Evolutionary conservation across 2,329 filamentous ascomycete genomes (phyloP).

Genomic region (Diaporthe sp.): DNA sequence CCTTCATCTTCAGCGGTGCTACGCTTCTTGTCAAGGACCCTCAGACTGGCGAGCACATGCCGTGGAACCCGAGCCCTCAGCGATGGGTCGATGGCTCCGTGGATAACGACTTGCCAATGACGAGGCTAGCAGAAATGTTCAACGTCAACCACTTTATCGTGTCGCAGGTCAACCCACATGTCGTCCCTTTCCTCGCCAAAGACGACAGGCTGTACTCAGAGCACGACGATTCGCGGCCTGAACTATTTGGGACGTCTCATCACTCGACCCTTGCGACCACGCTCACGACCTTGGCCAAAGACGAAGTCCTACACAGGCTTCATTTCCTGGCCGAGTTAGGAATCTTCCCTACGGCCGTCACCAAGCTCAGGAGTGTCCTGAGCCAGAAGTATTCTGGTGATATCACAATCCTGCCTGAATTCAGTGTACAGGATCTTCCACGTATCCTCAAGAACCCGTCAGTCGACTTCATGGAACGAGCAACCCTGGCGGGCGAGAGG

Average conservation of each 20-base stretch:
- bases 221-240: conserved; percentile 43
- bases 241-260: conserved; percentile 55
- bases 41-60: conserved; percentile 78
- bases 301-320: conserved; percentile 84
- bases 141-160: conserved; percentile 99
- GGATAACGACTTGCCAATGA: conserved; percentile 94
- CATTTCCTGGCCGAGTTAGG: conserved; percentile 85
- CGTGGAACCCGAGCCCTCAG: conserved; percentile 89
- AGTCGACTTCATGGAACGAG: conserved; percentile 85
- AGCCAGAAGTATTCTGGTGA: conserved; percentile 94
- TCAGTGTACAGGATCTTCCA: conserved; percentile 80
- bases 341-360: conserved; percentile 81
- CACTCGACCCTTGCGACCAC: conserved; percentile 48
- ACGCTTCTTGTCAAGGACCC: conserved; percentile 88
- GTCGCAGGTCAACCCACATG: conserved; percentile 95
- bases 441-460: conserved; percentile 87
- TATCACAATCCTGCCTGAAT: conserved; percentile 91
- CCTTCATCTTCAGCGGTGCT: conserved; percentile 84
- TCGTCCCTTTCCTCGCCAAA: conserved; percentile 85
- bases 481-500: conserved; percentile 81
- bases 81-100: conserved; percentile 96
- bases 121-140: conserved; percentile 91
- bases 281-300: conserved; percentile 79
- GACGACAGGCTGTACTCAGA: conserved; percentile 71
- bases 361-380: conserved; percentile 83